Conservation (phyloP, 2,329 filamentous ascomycete species). For the Sporothrix sp. region DNA sequence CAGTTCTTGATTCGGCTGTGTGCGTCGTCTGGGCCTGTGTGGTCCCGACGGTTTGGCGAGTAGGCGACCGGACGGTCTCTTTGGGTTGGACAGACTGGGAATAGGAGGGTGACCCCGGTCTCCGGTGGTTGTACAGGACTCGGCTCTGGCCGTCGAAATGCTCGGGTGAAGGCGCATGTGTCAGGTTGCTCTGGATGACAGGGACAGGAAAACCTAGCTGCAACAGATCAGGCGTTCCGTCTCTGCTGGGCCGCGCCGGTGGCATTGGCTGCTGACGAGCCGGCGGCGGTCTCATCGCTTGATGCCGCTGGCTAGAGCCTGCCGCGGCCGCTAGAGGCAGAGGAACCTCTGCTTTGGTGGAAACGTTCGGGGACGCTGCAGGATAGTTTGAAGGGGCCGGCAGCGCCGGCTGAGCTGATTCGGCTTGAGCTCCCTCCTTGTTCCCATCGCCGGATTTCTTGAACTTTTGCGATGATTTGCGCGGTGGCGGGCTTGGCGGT, state of each 20-base stretch:
- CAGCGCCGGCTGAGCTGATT: slow-evolving; percentile 16
- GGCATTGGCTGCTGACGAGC: slow-evolving; percentile 27
- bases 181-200: slow-evolving; percentile 54
- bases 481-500: slow-evolving; percentile 51
- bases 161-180: slow-evolving; percentile 38
- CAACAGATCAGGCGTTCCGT: slow-evolving; percentile 53
- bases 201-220: slow-evolving; percentile 43
- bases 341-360: background rate
- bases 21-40: background rate
- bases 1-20: background rate
- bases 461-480: slow-evolving; percentile 52
- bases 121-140: slow-evolving; percentile 13
- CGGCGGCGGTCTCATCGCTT: slow-evolving; percentile 21
- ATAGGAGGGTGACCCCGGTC: slow-evolving; percentile 27
- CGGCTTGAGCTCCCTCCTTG: slow-evolving; percentile 18
- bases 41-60: background rate
- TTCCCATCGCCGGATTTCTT: slow-evolving; percentile 29
- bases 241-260: slow-evolving; percentile 56
- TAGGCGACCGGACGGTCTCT: slow-evolving; percentile 16
- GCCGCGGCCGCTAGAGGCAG: slow-evolving; percentile 19
- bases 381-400: slow-evolving; percentile 14
- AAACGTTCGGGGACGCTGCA: slow-evolving; percentile 16
- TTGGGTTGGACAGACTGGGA: slow-evolving; percentile 22
- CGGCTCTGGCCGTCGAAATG: slow-evolving; percentile 32
- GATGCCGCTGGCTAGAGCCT: slow-evolving; percentile 17